A percentile compares a stretch with the other conserved stretches of the same genome.
Conservation (phyloP, 768 basidiomycete genomes). For the Phylloporus arenicola region DNA sequence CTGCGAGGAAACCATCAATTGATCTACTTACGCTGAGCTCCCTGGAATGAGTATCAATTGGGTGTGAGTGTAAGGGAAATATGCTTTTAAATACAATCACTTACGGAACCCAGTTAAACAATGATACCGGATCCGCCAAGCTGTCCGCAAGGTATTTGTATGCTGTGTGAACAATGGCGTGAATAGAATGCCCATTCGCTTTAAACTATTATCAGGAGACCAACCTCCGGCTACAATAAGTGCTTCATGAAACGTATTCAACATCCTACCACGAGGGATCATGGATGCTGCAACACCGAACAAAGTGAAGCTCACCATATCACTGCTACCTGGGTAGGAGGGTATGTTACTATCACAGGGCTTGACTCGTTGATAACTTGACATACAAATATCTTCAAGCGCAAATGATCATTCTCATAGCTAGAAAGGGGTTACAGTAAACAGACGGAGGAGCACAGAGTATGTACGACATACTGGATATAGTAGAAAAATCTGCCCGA, state of each 20-base stretch:
- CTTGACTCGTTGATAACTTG: not conserved
- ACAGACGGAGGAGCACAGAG: not conserved
- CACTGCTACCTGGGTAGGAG: not conserved
- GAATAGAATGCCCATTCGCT: not conserved
- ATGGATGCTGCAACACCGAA: not conserved
- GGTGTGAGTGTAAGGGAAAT: no score
- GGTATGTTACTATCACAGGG: not conserved
- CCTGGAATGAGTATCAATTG: not conserved
- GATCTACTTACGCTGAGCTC: not conserved
- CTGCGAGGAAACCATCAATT: no score
- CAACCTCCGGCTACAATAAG: not conserved
- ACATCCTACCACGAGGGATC: not conserved
- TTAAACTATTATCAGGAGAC: not conserved
- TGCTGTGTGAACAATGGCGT: not conserved
- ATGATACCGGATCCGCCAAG: not conserved
- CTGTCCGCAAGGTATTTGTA: not conserved
- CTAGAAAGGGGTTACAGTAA: not conserved
- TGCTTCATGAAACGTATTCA: constrained; percentile 1
- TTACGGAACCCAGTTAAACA: not conserved
- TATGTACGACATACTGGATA: not conserved
- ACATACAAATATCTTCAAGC: not conserved
- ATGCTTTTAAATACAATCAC: not conserved
- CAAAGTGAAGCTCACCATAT: not conserved
- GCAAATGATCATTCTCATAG: not conserved
- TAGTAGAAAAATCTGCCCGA: constrained; percentile 1